Evolutionary conservation across 257 asterid genomes (phyloP), one percentile per base, ranked within the genome.

Genomic region (Solanum peruvianum): DNA sequence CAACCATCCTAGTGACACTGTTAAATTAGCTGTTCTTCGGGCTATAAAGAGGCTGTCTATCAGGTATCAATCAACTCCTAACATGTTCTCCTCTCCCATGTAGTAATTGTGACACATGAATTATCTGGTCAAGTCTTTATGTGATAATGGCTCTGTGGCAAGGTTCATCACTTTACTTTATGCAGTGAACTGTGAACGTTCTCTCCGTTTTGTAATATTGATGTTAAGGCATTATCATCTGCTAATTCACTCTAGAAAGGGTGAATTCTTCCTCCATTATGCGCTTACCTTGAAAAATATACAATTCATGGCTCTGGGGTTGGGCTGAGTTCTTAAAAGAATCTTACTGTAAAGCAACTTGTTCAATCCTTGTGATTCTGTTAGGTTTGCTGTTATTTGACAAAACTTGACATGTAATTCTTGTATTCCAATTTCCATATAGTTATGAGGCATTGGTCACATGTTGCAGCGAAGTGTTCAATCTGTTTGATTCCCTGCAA

Each of bases 1-100:
- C 87, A 87, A 89, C 90, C 96, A 96, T 90, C 94, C 91, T 29
- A 90, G 89, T 85, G 92, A 88, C n/a, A n/a, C 89, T 67, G 92
- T 96, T 86, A 90, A 90, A 87, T 89, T 88, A 82, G 94, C 94
- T 49, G 98, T 82, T 71, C 83, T 95, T 82, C 91, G 90, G 66
- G 98, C 99, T 71, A 76, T 96, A 89, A 96, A 95, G 89, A 91
- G 91, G 92, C 91, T 95, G 45, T 95, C 99, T 64, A 88, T 94
- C 96, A 96, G 99, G 99, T 96, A 80, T 58, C 45, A 35, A 45
- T 70, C 47, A 31, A 69, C 70, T 66, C 58, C 47, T 42, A 45
- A 80, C 44, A 49, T 80, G 69, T 29, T 49, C 18, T 80, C 83
- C 71, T 86, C 73, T 20, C 66, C 84, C 70, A 69, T 35, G 49